Evolutionary conservation across 305 asterid genomes (phyloP).

Genomic region (Rubia peregrina): DNA sequence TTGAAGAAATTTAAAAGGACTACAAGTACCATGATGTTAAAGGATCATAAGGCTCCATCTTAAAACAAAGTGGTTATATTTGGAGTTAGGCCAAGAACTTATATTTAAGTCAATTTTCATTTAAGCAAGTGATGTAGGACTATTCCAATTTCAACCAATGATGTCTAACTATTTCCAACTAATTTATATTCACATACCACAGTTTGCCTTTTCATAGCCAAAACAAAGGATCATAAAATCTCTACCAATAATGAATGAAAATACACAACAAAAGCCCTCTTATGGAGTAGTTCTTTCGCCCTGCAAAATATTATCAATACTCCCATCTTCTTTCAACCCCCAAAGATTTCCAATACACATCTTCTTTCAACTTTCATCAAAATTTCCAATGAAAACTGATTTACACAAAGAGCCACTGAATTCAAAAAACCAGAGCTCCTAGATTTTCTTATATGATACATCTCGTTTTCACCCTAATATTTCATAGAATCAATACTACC

Average conservation of each 20-base stretch:
- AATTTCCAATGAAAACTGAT: background rate
- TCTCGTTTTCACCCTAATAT: background rate
- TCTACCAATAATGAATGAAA: background rate
- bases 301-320: background rate
- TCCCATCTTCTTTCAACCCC: background rate
- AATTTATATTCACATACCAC: no score
- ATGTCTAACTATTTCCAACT: background rate
- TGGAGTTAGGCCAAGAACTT: background rate
- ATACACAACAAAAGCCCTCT: background rate
- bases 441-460: background rate
- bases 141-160: background rate
- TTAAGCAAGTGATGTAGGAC: background rate
- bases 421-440: background rate
- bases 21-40: background rate
- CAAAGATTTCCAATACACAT: background rate
- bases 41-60: background rate
- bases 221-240: background rate
- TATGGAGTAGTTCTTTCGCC: background rate
- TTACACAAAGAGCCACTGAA: background rate
- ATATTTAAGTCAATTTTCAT: background rate
- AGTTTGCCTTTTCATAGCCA: background rate
- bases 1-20: background rate
- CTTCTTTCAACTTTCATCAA: background rate
- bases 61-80: background rate
- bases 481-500: background rate